phyloP scores from a whole-genome alignment of 306 rosid genomes.

The Dryas octopetala region DNA sequence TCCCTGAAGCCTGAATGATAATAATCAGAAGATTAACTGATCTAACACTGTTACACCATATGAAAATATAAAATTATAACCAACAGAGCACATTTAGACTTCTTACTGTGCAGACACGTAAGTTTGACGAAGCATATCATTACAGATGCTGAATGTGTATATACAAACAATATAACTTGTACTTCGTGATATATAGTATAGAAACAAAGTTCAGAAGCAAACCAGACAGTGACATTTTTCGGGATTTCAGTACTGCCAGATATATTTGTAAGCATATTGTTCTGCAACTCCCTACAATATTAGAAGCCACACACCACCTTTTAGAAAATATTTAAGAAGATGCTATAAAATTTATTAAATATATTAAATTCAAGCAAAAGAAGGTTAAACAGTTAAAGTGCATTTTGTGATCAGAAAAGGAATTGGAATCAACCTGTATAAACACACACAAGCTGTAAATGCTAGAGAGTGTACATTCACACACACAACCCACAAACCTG shows the following conservation, averaged over 20 bases:
- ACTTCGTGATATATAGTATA: constrained; percentile 21
- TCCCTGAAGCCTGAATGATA: constrained; percentile 72
- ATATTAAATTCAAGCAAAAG: background rate
- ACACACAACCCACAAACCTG: background rate
- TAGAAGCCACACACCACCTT: constrained; percentile 23
- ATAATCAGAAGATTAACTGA: background rate
- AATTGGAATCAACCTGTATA: background rate
- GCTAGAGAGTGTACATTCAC: background rate
- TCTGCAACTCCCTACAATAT: constrained; percentile 74
- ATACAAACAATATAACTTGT: background rate
- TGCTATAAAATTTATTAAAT: constrained; percentile 9
- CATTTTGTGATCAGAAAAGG: background rate
- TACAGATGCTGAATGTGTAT: background rate
- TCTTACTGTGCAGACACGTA: background rate
- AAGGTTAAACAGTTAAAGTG: background rate
- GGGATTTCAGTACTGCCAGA: constrained; percentile 53
- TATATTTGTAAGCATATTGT: constrained; percentile 53
- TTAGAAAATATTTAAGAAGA: constrained; percentile 14
- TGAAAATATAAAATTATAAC: constrained; percentile 1
- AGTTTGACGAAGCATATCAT: constrained; percentile 5
- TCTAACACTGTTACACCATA: background rate
- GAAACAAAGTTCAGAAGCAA: constrained; percentile 39
- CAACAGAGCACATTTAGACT: background rate
- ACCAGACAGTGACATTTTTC: constrained; percentile 73
- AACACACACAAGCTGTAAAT: background rate